These are phyloP conservation scores for Penicillium fimorum DNA, from an alignment of 495 filamentous ascomycete genomes.

Conservation along the genomic window DNA sequence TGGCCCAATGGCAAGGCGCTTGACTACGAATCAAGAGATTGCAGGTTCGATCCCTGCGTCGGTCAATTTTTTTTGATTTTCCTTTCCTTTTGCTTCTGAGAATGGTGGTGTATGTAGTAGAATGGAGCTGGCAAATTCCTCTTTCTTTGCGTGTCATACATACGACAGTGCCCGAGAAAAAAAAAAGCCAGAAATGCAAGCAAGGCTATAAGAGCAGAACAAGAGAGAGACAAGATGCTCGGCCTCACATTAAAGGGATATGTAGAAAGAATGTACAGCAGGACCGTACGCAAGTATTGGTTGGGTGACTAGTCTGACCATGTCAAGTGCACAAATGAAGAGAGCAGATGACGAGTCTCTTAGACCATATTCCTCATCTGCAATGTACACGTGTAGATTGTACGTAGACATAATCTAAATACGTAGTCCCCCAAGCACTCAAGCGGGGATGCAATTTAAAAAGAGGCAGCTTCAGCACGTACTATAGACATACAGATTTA, in stretches of 20 bases:
- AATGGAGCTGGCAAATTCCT: not conserved
- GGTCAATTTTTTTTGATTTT: constrained; percentile 29
- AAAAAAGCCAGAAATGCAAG: not conserved
- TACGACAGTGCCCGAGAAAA: not conserved
- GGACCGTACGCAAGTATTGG: not conserved
- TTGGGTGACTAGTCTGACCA: not conserved
- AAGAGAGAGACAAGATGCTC: not conserved
- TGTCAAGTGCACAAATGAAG: not conserved
- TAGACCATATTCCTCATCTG: not conserved
- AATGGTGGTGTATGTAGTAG: too few species aligned
- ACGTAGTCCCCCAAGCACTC: not conserved
- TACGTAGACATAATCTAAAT: not conserved
- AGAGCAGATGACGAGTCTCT: not conserved
- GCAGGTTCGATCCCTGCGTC: constrained; percentile 45
- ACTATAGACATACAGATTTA: not conserved
- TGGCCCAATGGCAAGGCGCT: constrained; percentile 71
- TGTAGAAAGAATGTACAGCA: not conserved
- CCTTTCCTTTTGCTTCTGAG: not conserved
- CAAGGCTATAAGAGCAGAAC: not conserved
- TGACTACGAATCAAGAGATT: constrained; percentile 70
- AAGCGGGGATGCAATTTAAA: not conserved
- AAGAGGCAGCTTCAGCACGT: not conserved
- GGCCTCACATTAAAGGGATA: not conserved
- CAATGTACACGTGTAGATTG: not conserved
- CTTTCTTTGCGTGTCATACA: not conserved